Conservation (phyloP, 2,329 filamentous ascomycete genomes). For the Fusarium sp. region DNA sequence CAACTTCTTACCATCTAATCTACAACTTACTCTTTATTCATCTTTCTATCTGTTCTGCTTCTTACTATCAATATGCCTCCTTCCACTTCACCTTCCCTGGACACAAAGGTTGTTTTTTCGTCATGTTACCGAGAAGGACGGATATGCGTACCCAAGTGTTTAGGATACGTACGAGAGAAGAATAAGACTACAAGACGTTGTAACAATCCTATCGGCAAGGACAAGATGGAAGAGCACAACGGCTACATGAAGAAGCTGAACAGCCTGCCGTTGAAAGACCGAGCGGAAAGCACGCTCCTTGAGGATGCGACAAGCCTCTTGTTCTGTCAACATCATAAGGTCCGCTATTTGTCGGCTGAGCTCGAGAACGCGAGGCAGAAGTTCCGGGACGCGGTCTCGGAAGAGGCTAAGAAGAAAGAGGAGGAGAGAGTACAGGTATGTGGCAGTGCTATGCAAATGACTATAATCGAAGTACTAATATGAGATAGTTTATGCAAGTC, state of each 20-base stretch:
- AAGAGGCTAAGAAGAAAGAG: neutral
- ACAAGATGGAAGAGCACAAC: neutral
- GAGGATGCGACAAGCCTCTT: neutral
- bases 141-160: too few species aligned
- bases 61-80: neutral
- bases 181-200: too few species aligned
- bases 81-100: neutral
- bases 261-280: accelerated
- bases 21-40: neutral
- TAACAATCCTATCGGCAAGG: too few species aligned
- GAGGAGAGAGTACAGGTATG: neutral
- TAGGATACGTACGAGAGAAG: too few species aligned
- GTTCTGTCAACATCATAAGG: neutral
- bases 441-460: neutral
- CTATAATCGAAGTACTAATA: neutral
- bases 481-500: neutral
- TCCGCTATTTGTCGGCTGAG: accelerated
- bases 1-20: too few species aligned
- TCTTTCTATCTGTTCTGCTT: neutral
- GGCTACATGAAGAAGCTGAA: accelerated
- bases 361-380: neutral
- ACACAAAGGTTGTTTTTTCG: neutral
- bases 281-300: neutral
- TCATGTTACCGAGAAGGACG: neutral
- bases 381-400: accelerated